Conservation (phyloP, 1,284 basidiomycete species). For the Crepidotus sp. region DNA sequence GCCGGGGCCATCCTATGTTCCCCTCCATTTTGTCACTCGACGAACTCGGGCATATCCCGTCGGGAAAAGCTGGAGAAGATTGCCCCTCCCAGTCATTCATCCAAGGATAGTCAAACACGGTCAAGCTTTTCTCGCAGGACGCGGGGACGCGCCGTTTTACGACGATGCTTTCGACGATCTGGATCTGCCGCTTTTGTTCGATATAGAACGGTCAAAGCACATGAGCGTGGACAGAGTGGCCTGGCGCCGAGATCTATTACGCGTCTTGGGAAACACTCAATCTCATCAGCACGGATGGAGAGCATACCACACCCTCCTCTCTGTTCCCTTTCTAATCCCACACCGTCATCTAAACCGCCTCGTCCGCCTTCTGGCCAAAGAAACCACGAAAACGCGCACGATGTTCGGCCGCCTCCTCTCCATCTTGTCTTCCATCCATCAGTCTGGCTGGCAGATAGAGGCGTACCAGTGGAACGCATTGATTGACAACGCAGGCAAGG, state of each 20-base stretch:
- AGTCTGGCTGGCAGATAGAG: conserved; percentile 41
- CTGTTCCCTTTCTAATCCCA: conserved; percentile 35
- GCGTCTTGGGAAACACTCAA: conserved; percentile 31
- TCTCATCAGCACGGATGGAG: conserved; percentile 48
- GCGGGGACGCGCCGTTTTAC: conserved; percentile 7
- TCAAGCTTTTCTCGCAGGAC: conserved; percentile 4
- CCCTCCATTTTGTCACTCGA: conserved; percentile 4
- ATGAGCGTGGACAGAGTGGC: conserved; percentile 15
- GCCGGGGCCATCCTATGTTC: neutral
- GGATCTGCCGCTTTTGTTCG: conserved; percentile 13
- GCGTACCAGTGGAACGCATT: conserved; percentile 68
- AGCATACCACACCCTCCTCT: conserved; percentile 42
- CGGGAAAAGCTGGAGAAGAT: conserved; percentile 9
- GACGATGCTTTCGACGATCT: conserved; percentile 17
- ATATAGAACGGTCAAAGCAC: conserved; percentile 9
- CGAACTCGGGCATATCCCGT: conserved; percentile 2
- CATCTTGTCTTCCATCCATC: conserved; percentile 48
- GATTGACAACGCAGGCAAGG: conserved; percentile 58
- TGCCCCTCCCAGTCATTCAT: conserved; percentile 14
- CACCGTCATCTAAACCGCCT: conserved; percentile 50
- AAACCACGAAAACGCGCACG: conserved; percentile 46
- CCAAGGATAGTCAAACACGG: conserved; percentile 10
- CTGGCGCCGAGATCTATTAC: conserved; percentile 23
- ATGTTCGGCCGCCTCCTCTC: conserved; percentile 56
- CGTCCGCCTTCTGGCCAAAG: conserved; percentile 42